Evolutionary conservation across 352 stramenopile species (phyloP).

Genomic region (Phytophthora parvispora): DNA sequence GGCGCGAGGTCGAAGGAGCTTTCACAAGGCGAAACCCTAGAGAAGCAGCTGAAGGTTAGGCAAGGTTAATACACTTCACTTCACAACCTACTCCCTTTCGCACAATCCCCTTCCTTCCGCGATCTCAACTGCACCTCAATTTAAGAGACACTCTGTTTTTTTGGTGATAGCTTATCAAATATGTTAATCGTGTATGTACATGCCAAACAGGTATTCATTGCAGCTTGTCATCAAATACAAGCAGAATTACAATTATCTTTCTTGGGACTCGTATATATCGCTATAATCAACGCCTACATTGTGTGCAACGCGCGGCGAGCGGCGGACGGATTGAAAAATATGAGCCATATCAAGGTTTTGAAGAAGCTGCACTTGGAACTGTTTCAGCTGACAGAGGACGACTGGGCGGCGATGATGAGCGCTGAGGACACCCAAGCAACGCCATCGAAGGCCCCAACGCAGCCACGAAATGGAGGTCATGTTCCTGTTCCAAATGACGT

Average conservation of each 20-base stretch:
- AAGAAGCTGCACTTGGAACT: no score
- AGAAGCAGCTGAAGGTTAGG: no score
- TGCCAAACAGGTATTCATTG: constrained; percentile 14
- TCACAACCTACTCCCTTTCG: no score
- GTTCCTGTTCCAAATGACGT: constrained; percentile 9
- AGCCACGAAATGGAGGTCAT: no score
- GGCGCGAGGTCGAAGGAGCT: no score
- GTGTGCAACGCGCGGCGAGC: constrained; percentile 7
- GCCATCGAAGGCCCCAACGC: background rate
- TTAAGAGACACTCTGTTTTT: no score
- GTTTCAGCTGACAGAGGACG: constrained; percentile 8
- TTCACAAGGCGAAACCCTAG: no score
- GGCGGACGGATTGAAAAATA: background rate
- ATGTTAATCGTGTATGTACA: constrained; percentile 13
- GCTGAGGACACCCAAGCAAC: background rate
- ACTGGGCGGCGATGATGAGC: constrained; percentile 3
- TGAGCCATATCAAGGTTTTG: background rate
- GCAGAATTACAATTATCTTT: constrained; percentile 16
- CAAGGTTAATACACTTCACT: no score
- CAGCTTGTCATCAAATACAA: constrained; percentile 21
- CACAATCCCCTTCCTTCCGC: no score
- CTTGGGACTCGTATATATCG: constrained; percentile 12
- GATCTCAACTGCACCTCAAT: no score
- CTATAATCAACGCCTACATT: constrained; percentile 17
- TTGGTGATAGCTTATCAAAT: no score